phyloP scores from a whole-genome alignment of 2,329 filamentous ascomycete genomes.

The Magnaporthiopsis incrustans region DNA sequence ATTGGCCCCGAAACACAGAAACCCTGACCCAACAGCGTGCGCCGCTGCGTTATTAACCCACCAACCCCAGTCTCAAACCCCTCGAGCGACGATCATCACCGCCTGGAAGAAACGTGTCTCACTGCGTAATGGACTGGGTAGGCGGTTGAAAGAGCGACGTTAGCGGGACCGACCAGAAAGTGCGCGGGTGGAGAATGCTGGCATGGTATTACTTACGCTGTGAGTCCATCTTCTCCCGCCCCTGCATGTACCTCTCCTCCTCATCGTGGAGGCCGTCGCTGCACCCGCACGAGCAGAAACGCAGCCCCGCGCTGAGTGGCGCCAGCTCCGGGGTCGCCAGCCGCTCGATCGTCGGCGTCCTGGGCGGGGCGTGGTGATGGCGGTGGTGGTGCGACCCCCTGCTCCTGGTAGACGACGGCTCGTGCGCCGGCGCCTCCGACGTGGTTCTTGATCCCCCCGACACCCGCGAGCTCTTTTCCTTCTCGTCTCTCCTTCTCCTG shows the following conservation, averaged over 20 bases:
- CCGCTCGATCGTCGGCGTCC: slow-evolving; percentile 4
- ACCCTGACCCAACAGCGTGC: neutral
- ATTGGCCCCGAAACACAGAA: neutral
- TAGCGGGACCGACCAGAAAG: neutral
- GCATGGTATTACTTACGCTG: neutral
- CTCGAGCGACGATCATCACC: neutral
- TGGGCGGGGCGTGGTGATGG: slow-evolving; percentile 1
- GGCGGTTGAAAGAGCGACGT: neutral
- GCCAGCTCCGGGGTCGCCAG: slow-evolving; percentile 6
- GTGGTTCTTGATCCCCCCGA: neutral
- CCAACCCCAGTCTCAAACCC: neutral
- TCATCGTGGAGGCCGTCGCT: slow-evolving; percentile 5
- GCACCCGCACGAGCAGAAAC: slow-evolving; percentile 7
- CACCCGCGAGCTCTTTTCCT: neutral
- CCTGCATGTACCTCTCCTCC: slow-evolving; percentile 5
- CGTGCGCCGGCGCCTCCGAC: neutral
- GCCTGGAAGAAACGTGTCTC: neutral
- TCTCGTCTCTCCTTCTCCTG: slow-evolving; percentile 5
- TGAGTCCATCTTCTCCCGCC: slow-evolving; percentile 4
- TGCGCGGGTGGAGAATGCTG: neutral
- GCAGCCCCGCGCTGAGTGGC: slow-evolving; percentile 6
- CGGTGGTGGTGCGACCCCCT: neutral
- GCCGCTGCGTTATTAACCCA: neutral
- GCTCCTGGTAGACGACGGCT: neutral
- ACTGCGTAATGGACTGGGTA: neutral